phyloP scores from a whole-genome alignment of 1,139 yeast species.

The Saccharomyces hybrid region DNA sequence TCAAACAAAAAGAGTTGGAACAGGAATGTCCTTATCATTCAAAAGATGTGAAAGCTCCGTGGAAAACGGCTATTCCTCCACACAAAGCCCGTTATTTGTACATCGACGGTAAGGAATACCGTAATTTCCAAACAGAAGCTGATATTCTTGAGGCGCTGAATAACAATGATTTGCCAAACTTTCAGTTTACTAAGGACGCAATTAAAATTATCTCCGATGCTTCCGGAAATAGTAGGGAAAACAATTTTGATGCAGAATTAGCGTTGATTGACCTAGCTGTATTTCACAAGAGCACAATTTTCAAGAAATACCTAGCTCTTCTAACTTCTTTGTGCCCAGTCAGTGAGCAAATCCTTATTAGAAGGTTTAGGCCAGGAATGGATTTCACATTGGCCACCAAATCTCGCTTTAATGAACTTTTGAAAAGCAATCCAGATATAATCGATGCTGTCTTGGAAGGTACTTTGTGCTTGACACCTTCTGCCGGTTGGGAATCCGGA shows the following conservation, averaged over 20 bases:
- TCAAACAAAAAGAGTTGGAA: constrained; percentile 48
- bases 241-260: constrained; percentile 24
- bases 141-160: constrained; percentile 33
- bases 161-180: constrained; percentile 48
- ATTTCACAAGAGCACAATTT: constrained; percentile 53
- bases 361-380: constrained; percentile 91
- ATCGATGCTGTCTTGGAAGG: constrained; percentile 42
- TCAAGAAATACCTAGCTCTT: constrained; percentile 59
- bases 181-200: constrained; percentile 33
- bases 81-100: constrained; percentile 86
- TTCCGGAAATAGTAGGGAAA: constrained; percentile 3
- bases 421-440: constrained; percentile 26
- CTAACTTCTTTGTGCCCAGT: constrained; percentile 61
- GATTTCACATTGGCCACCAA: constrained; percentile 91
- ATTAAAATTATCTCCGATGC: constrained; percentile 19
- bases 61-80: constrained; percentile 92
- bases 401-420: constrained; percentile 40
- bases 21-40: constrained; percentile 56
- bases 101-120: constrained; percentile 55
- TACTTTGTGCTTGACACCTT: constrained; percentile 71
- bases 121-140: constrained; percentile 23
- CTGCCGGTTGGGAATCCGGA: constrained; percentile 77
- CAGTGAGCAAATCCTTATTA: constrained; percentile 59
- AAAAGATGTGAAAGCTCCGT: constrained; percentile 56
- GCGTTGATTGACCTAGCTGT: constrained; percentile 48